Conservation (phyloP, 2,329 filamentous ascomycete species). For the Macrophomina tecta region DNA sequence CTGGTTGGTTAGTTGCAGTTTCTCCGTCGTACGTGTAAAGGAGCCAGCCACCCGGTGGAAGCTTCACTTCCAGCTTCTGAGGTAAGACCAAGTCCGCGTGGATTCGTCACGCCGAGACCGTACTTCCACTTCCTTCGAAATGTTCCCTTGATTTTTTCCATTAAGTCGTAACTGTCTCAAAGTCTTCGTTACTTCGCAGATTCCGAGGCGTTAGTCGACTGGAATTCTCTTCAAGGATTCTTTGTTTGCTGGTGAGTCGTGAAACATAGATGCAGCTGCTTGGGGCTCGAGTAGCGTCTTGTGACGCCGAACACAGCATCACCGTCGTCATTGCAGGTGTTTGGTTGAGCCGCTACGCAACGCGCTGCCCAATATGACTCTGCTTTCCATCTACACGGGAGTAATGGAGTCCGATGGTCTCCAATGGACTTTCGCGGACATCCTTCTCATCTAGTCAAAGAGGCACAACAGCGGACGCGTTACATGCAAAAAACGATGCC, state of each 20-base stretch:
- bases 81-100: not conserved
- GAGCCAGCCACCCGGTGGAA: constrained; percentile 9
- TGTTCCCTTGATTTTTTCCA: not conserved
- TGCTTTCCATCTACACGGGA: not conserved
- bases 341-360: not conserved
- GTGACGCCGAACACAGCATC: constrained; percentile 9
- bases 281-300: not conserved
- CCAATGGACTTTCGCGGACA: too few species aligned
- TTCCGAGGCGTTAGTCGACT: not conserved
- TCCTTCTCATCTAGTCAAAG: too few species aligned
- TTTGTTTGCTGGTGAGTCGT: not conserved
- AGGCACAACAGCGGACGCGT: too few species aligned
- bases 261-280: constrained; percentile 4
- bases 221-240: not conserved
- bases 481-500: too few species aligned
- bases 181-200: not conserved
- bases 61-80: constrained; percentile 14
- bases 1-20: constrained; percentile 4
- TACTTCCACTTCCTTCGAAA: not conserved
- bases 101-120: constrained; percentile 3
- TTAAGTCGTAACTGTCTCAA: not conserved
- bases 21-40: not conserved
- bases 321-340: constrained; percentile 7
- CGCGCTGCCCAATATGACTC: not conserved
- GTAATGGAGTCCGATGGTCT: too few species aligned